Conservation (phyloP, 2,329 filamentous ascomycete genomes). For the Zasmidium angulare region DNA sequence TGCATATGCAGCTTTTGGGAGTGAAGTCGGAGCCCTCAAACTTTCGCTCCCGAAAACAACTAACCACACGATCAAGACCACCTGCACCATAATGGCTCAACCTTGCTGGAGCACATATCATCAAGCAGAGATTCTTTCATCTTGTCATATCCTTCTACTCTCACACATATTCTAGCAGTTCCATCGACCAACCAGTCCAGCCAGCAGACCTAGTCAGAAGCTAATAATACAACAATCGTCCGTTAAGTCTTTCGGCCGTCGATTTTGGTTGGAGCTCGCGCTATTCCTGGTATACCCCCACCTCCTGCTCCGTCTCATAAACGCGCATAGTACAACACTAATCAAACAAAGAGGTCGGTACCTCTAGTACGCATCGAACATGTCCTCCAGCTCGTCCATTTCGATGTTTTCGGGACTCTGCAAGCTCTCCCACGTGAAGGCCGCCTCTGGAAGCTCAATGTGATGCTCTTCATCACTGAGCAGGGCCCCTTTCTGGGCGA, state of each 20-base stretch:
- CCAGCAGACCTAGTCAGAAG: slow-evolving; percentile 2
- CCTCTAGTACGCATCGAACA: slow-evolving; percentile 62
- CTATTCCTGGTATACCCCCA: slow-evolving; percentile 1
- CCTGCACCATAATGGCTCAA: no score
- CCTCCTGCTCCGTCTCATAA: neutral
- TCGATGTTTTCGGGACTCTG: slow-evolving; percentile 84
- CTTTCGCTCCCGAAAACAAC: no score
- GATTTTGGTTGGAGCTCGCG: slow-evolving; percentile 4
- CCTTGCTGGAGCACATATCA: neutral
- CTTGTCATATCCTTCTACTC: neutral
- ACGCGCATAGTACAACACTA: slow-evolving; percentile 7
- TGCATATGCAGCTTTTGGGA: no score
- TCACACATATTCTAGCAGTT: slow-evolving; percentile 2
- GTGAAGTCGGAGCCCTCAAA: no score
- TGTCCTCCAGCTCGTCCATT: slow-evolving; percentile 86
- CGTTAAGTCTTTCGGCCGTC: neutral
- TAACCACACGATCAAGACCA: no score
- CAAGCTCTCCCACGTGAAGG: slow-evolving; percentile 40
- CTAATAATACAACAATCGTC: slow-evolving; percentile 5
- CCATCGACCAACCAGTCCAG: slow-evolving; percentile 2
- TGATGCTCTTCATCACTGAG: slow-evolving; percentile 19
- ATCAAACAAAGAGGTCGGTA: slow-evolving; percentile 1
- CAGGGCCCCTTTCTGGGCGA: neutral
- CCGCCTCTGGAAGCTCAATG: slow-evolving; percentile 27
- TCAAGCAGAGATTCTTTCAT: slow-evolving; percentile 2